Percentiles rank a stretch among this genome's conserved stretches.
These are phyloP conservation scores for Monocercomonoides exilis DNA, from an alignment of 78 protist genomes.

Conservation along the genomic window DNA sequence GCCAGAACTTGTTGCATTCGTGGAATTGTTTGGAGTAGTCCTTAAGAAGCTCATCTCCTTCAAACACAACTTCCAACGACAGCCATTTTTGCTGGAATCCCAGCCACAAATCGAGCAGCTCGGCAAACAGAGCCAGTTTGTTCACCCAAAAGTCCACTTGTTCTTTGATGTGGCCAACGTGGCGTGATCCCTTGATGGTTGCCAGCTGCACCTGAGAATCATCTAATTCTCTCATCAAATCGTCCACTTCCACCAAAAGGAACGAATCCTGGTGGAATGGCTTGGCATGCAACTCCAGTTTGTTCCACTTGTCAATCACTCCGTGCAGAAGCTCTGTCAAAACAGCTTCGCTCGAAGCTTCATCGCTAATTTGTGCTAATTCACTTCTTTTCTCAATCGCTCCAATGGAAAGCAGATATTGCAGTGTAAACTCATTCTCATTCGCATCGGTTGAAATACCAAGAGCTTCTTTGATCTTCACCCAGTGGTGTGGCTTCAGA, in stretches of 20 bases:
- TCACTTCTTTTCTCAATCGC: neutral
- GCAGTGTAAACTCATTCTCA: neutral
- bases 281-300: neutral
- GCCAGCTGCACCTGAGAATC: slow-evolving; percentile 40
- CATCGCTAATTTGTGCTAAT: neutral
- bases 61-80: slow-evolving; percentile 58
- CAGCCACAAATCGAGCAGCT: slow-evolving; percentile 49
- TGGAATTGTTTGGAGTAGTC: slow-evolving; percentile 42
- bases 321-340: neutral
- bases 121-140: slow-evolving; percentile 26
- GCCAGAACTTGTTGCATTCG: slow-evolving; percentile 30
- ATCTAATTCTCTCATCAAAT: slow-evolving; percentile 42
- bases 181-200: slow-evolving; percentile 51
- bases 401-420: neutral
- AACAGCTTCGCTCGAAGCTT: neutral
- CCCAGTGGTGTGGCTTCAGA: slow-evolving; percentile 39
- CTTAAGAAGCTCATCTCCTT: slow-evolving; percentile 45
- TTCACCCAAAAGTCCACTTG: slow-evolving; percentile 31
- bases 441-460: neutral
- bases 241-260: slow-evolving; percentile 25
- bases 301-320: neutral
- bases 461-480: slow-evolving; percentile 27
- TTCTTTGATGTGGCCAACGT: slow-evolving; percentile 29
- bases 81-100: slow-evolving; percentile 54
- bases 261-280: neutral